Conservation (phyloP, 2,329 filamentous ascomycete genomes). For the Scortechinia acanthostroma region DNA sequence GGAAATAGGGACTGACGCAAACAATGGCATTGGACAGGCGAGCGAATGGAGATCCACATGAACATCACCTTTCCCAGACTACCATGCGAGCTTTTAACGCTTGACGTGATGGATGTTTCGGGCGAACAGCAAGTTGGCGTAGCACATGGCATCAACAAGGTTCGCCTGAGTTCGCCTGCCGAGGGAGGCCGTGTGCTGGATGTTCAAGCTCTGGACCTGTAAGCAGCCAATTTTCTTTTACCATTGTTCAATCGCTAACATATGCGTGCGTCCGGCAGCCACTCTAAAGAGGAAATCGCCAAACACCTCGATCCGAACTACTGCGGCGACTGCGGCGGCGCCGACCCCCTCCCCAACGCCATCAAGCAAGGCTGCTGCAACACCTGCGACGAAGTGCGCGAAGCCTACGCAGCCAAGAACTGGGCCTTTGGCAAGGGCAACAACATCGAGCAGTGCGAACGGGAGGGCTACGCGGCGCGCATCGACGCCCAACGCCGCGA, state of each 20-base stretch:
- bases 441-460: slow-evolving; percentile 86
- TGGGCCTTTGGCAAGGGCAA: slow-evolving; percentile 95
- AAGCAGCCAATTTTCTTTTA: slow-evolving; percentile 18
- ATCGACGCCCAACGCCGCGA: slow-evolving; percentile 82
- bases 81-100: slow-evolving; percentile 88
- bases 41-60: slow-evolving; percentile 98
- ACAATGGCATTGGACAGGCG: slow-evolving; percentile 44
- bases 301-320: slow-evolving; percentile 82
- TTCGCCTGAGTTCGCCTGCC: slow-evolving; percentile 65
- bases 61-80: slow-evolving; percentile 93
- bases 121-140: slow-evolving; percentile 94
- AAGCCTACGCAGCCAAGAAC: slow-evolving; percentile 80
- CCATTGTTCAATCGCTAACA: background rate
- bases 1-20: background rate
- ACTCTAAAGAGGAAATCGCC: slow-evolving; percentile 60
- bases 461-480: slow-evolving; percentile 86
- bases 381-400: slow-evolving; percentile 91
- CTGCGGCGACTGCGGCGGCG: slow-evolving; percentile 90
- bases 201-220: slow-evolving; percentile 61
- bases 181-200: slow-evolving; percentile 76
- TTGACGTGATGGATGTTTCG: slow-evolving; percentile 98
- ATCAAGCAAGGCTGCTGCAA: slow-evolving; percentile 87
- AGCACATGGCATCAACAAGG: slow-evolving; percentile 85
- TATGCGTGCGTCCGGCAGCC: too few relatives aligned
- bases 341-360: slow-evolving; percentile 62